phyloP scores from a whole-genome alignment of 2,329 filamentous ascomycete genomes.

The Nannizziopsis barbatae region DNA sequence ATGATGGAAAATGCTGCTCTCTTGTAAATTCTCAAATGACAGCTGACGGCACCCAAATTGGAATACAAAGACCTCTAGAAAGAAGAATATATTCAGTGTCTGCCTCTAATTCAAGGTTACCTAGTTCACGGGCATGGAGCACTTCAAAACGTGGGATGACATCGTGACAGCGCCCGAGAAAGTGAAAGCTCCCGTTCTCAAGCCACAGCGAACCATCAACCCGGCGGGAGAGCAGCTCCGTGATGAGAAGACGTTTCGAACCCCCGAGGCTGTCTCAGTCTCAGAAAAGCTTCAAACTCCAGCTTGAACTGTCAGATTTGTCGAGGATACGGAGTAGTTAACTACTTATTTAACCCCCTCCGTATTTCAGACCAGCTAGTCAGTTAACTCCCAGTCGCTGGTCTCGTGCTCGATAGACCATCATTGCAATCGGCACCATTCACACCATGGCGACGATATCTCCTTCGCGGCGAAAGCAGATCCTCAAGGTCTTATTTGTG shows the following conservation, averaged over 20 bases:
- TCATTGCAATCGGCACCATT: background rate
- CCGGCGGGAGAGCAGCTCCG: background rate
- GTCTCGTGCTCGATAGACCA: background rate
- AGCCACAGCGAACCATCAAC: background rate
- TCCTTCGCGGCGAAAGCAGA: conserved; percentile 55
- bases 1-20: too few relatives aligned
- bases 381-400: background rate
- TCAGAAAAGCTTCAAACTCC: conserved; percentile 7
- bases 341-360: too few relatives aligned
- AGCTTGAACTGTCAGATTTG: background rate
- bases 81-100: too few relatives aligned
- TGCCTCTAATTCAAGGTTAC: too few relatives aligned
- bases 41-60: too few relatives aligned
- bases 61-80: too few relatives aligned
- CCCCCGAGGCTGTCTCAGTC: conserved; percentile 8
- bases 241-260: conserved; percentile 7
- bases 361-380: too few relatives aligned
- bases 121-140: too few relatives aligned
- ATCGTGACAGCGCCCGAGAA: too few relatives aligned
- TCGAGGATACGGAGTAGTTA: background rate
- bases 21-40: too few relatives aligned
- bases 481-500: conserved; percentile 76
- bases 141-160: too few relatives aligned
- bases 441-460: conserved; percentile 31
- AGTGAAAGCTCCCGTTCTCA: too few relatives aligned